Base-by-base conservation (phyloP, 306 rosid species). In the Sicyos edulis region DNA sequence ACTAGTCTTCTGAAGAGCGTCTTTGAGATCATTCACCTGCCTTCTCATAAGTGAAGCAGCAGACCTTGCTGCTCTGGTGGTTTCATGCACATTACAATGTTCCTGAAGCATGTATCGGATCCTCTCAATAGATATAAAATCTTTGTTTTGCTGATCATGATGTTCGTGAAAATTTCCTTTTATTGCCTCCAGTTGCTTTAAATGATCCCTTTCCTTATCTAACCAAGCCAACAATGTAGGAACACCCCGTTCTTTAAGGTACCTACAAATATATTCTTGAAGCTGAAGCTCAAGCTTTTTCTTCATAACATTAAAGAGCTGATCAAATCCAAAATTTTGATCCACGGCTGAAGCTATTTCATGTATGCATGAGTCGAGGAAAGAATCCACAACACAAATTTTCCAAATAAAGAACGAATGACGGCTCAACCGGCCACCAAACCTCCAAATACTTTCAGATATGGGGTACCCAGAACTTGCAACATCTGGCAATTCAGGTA, bases 401-500 rank as follows among this genome's bases (percentile, higher is more conserved):
- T 92, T 90, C 96, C 96, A 92, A 83, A 90, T 80, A 84, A 90
- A 92, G 84, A 92, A 90, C 71, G 96, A 85, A 79, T 90, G 88
- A 19, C 73, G 78, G 76, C 77, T 76, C 80, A 86, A 84, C 55
- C 86, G 76, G 77, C 86, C 81, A 34, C 87, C 91, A 73, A 90
- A 85, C 86, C 87, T 90, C 96, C 96, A 92, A 74, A 88, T 82
- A 76, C 77, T 76, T 68, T 90, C 96, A 70, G 92, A 84, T 79
- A 88, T 76, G 73, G 91, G 85, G 85, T 80, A 78, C 79, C 98
- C 96, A 79, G 96, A 86, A 79, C 83, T 92, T 74, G 80, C 70
- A 77, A 89, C 77, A 76, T 88, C 91, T 75, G 86, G 77, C 45
- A 84, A 79, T 56, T 78, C 71, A 73, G 86, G 83, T 73, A 81